Percentiles rank a stretch among this genome's conserved stretches.
These are phyloP conservation scores for Ascochyta clinopodiicola DNA, from an alignment of 2,329 filamentous ascomycete species.

Conservation along the genomic window DNA sequence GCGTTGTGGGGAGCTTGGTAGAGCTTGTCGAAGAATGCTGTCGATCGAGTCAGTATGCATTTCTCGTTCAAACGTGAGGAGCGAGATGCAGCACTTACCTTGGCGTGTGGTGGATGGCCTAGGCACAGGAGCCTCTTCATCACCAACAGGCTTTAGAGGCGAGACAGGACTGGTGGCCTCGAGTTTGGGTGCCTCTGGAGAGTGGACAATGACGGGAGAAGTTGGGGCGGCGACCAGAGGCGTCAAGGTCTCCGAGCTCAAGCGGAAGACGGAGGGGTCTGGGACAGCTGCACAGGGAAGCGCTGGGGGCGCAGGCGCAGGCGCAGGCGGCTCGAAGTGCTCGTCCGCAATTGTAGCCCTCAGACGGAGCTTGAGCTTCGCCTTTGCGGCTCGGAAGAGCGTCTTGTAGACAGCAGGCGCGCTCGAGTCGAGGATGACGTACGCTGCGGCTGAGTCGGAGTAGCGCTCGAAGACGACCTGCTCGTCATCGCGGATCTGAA, in stretches of 20 bases:
- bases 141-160: slow-evolving; percentile 28
- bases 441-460: slow-evolving; percentile 87
- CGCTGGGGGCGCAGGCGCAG: slow-evolving; percentile 24
- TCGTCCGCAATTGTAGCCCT: slow-evolving; percentile 69
- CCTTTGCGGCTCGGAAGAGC: slow-evolving; percentile 93
- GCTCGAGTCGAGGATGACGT: slow-evolving; percentile 76
- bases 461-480: slow-evolving; percentile 83
- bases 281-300: slow-evolving; percentile 14
- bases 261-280: slow-evolving; percentile 30
- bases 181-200: slow-evolving; percentile 28
- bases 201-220: slow-evolving; percentile 39
- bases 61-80: background rate
- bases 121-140: slow-evolving; percentile 51
- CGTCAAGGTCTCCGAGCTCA: slow-evolving; percentile 37
- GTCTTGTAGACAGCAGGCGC: slow-evolving; percentile 93
- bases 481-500: slow-evolving; percentile 68
- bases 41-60: slow-evolving; percentile 17
- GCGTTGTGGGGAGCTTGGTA: slow-evolving; percentile 34
- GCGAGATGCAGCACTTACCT: slow-evolving; percentile 31
- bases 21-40: slow-evolving; percentile 42
- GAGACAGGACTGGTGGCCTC: slow-evolving; percentile 34
- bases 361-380: slow-evolving; percentile 95
- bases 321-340: slow-evolving; percentile 43
- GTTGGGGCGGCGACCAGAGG: slow-evolving; percentile 28
- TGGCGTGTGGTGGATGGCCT: slow-evolving; percentile 47